Base-by-base conservation (phyloP, 1,284 basidiomycete genomes). In the Cryptococcus sp. region DNA sequence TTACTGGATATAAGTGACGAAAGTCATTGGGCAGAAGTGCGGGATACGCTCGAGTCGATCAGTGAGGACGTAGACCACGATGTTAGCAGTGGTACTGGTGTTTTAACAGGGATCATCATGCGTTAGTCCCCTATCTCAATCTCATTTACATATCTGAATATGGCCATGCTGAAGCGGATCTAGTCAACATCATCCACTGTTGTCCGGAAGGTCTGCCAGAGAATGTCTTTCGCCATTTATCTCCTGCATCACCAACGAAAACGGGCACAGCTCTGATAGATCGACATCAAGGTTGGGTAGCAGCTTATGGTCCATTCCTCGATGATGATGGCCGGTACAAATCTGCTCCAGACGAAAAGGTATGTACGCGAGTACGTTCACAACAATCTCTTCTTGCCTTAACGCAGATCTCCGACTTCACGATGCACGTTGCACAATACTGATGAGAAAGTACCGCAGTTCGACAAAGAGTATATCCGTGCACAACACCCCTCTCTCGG, bases 131-230 rank as follows among this genome's bases (percentile, higher is more conserved):
- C 51, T 6, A 1, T 39, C 13, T 19, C 40, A 20, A 19, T 16
- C 1, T 13, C 29, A 13, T 34, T 13, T 4, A 13, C 25, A 25
- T 25, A 45, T 13, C 38, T 45, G n/a, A 17, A 15, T 37, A 13
- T 17, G 19, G 40, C 50, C 3, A 38, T 15, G n/a, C n/a, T 38
- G 22, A 54, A 44, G 26, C 19, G 13, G 16, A 19, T 26, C 34
- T 55, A 75, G 72, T 75, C 53, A 75, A 75, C 50, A 57, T 75
- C 25, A 59, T 75, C 5, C 73, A 75, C 49, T 75, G 73, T 50
- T 66, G 61, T 34, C 72, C 70, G 0, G 51, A 60, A 8, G 63
- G 59, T 10, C 41, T 59, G 2, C 68, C 70, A 3, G 72, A 72
- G 52, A n/a, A 69, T 39, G 61, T 75, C 34, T 75, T 75, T 56